phyloP scores from a whole-genome alignment of 495 filamentous ascomycete species.

The Aspergillus carlsbadensis region DNA sequence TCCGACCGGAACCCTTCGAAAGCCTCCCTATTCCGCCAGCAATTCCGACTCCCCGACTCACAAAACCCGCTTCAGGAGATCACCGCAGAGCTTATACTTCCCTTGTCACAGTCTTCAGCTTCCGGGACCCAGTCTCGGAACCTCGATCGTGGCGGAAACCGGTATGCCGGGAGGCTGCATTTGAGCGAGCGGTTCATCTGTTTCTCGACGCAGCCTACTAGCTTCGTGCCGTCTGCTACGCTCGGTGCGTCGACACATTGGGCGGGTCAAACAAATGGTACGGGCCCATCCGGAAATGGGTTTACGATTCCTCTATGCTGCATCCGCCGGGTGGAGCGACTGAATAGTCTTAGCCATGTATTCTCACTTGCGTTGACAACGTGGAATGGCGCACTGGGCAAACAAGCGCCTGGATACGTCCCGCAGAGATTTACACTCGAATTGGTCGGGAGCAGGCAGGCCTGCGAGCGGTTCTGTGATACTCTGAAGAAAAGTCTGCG shows the following conservation, averaged over 20 bases:
- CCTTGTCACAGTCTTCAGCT: slow-evolving; percentile 51
- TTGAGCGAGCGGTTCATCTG: slow-evolving; percentile 92
- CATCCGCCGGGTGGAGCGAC: slow-evolving; percentile 84
- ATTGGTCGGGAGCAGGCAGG: slow-evolving; percentile 80
- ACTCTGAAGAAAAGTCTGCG: slow-evolving; percentile 85
- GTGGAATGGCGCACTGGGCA: slow-evolving; percentile 72
- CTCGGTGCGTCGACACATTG: slow-evolving; percentile 71
- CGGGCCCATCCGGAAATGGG: slow-evolving; percentile 91
- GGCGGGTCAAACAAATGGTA: slow-evolving; percentile 85
- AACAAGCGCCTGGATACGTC: slow-evolving; percentile 52
- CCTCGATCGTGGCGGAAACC: slow-evolving; percentile 62
- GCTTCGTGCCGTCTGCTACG: slow-evolving; percentile 77
- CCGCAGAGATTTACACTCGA: slow-evolving; percentile 87
- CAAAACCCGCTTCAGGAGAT: slow-evolving; percentile 94
- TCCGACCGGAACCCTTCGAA: slow-evolving; percentile 82
- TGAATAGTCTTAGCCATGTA: slow-evolving; percentile 86
- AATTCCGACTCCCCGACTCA: slow-evolving; percentile 90
- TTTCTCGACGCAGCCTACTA: slow-evolving; percentile 90
- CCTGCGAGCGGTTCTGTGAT: slow-evolving; percentile 95
- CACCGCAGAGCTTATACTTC: slow-evolving; percentile 87
- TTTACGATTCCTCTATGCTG: slow-evolving; percentile 94
- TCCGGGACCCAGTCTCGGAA: slow-evolving; percentile 61
- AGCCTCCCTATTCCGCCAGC: slow-evolving; percentile 87
- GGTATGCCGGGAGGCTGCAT: slow-evolving; percentile 91
- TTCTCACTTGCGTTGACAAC: slow-evolving; percentile 94